These are phyloP conservation scores for Nicotiana obtusifolia DNA, from an alignment of 257 asterid genomes.

Conservation along the genomic window DNA sequence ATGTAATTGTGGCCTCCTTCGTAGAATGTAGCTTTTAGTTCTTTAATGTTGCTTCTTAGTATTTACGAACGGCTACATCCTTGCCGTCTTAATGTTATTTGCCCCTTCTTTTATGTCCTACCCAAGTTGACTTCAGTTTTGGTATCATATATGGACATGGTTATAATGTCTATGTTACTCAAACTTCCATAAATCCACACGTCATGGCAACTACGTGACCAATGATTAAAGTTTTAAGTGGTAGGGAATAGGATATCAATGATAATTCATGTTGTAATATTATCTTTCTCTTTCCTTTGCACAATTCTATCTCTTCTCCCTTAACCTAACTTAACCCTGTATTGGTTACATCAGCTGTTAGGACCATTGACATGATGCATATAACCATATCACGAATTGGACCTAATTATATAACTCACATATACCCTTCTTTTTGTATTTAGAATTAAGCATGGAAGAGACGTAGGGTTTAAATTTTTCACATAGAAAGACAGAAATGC, in stretches of 20 bases:
- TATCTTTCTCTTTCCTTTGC: slow-evolving; percentile 1
- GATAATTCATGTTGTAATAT: background rate
- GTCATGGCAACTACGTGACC: slow-evolving; percentile 8
- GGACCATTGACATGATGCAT: too few relatives aligned
- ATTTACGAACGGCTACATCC: slow-evolving; percentile 7
- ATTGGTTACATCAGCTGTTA: too few relatives aligned
- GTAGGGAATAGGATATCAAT: slow-evolving; percentile 7
- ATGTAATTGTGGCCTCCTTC: background rate
- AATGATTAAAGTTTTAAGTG: slow-evolving; percentile 5
- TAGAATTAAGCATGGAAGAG: background rate
- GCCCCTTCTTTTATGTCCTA: background rate
- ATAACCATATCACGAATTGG: background rate
- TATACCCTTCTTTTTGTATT: background rate
- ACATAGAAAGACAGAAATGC: background rate
- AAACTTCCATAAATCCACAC: background rate
- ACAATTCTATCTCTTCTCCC: background rate
- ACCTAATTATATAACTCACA: background rate
- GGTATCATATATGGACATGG: background rate
- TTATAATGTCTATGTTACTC: slow-evolving; percentile 7
- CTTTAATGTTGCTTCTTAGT: slow-evolving; percentile 6
- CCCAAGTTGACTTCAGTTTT: slow-evolving; percentile 8
- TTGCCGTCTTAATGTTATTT: slow-evolving; percentile 3
- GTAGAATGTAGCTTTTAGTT: background rate
- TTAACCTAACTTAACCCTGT: too few relatives aligned
- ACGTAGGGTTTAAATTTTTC: background rate